These are phyloP conservation scores for Casuarina equisetifolia DNA, from an alignment of 306 rosid genomes.

Conservation along the genomic window DNA sequence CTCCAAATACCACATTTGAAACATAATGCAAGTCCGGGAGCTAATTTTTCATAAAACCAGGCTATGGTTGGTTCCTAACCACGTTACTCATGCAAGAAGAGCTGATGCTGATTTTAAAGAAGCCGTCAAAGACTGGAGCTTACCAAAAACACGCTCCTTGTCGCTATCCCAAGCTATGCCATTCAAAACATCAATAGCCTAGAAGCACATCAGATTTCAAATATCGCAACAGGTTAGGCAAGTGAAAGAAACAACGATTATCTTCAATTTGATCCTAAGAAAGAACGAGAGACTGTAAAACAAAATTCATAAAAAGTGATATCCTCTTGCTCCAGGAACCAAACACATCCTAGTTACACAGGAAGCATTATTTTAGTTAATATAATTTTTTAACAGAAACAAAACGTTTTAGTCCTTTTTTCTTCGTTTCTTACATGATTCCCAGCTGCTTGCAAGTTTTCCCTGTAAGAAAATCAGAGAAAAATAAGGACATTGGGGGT, in stretches of 20 bases:
- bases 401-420: background rate
- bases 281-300: slow-evolving; percentile 1
- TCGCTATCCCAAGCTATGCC: slow-evolving; percentile 92
- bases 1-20: background rate
- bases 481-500: slow-evolving; percentile 13
- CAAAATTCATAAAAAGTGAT: background rate
- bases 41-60: background rate
- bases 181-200: slow-evolving; percentile 72
- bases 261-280: slow-evolving; percentile 6
- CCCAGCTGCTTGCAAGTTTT: slow-evolving; percentile 44
- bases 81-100: background rate
- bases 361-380: background rate
- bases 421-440: slow-evolving; percentile 49
- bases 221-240: slow-evolving; percentile 14
- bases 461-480: slow-evolving; percentile 41
- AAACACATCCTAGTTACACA: background rate
- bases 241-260: background rate
- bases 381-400: background rate
- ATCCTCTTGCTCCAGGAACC: background rate
- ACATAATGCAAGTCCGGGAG: background rate
- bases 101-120: background rate
- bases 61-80: background rate
- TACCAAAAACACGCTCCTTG: slow-evolving; percentile 67
- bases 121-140: slow-evolving; percentile 19
- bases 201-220: slow-evolving; percentile 13